Base-by-base conservation (phyloP, 1,284 basidiomycete species). In the Papiliotrema flavescens region DNA sequence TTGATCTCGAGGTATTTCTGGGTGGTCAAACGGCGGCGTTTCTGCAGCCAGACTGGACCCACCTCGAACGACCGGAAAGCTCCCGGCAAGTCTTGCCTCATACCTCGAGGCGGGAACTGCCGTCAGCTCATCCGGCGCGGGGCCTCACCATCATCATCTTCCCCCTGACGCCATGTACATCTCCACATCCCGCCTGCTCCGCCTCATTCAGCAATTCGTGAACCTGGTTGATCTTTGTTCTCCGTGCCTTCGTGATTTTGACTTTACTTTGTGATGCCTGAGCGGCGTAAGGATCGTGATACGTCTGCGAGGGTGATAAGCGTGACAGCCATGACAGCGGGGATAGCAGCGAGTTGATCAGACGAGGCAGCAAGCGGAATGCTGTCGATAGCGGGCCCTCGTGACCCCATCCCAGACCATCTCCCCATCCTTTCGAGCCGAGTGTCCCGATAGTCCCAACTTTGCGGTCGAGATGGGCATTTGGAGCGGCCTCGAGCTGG, bases 1-100 rank as follows among this genome's bases (percentile, higher is more conserved):
- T 56, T 51, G 26, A 40, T 36, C 28, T 45, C 88, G 86, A 13
- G 87, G 87, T 37, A 79, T 62, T 28, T 80, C 56, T 69, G 35
- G 2, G 22, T 49, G n/a, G 53, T 52, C 44, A 55, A 26, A 32
- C 41, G 37, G 23, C 41, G 17, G 35, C 19, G 19, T 2, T 17
- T 6, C 15, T 23, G 23, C 19, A 22, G 24, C 23, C 9, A 37
- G 15, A 13, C 23, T n/a, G 34, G 22, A 48, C 64, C 37, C 36
- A 70, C 67, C 32, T 61, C 59, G 58, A 60, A 76, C 22, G 69
- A 61, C 35, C 43, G 47, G 45, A 59, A 75, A 15, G 74, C 68
- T 4, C 51, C 65, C 24, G 36, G 40, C 1, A 74, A 51, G 59
- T 74, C 64, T 57, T 73, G 68, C 54, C 61, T 53, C 23, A 73